Evolutionary conservation across 2,329 filamentous ascomycete species (phyloP).

Genomic region (Daldinia sp.): DNA sequence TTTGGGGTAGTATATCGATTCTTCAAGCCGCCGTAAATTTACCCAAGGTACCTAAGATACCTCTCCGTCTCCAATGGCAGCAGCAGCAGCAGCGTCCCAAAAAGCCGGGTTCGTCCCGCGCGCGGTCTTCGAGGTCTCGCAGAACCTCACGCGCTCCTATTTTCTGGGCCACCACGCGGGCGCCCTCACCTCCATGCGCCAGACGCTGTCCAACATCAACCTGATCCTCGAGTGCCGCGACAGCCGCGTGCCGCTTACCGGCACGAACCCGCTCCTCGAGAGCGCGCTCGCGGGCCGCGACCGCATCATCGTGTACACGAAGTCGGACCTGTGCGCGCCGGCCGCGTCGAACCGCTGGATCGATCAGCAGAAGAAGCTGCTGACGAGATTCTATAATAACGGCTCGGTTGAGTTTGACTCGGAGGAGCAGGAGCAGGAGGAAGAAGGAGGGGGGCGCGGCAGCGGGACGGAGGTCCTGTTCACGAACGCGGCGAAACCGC

Average conservation of each 20-base stretch:
- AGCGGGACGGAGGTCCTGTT: slow-evolving; percentile 54
- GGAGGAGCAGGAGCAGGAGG: not conserved
- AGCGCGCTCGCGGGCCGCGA: slow-evolving; percentile 77
- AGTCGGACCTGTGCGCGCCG: slow-evolving; percentile 76
- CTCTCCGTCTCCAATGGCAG: slow-evolving; percentile 11
- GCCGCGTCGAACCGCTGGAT: slow-evolving; percentile 41
- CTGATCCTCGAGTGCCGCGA: slow-evolving; percentile 96
- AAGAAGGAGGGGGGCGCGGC: not conserved
- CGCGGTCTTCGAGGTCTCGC: slow-evolving; percentile 75
- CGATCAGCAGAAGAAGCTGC: slow-evolving; percentile 36
- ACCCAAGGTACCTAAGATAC: not conserved
- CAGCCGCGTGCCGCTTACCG: slow-evolving; percentile 88
- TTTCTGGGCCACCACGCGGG: slow-evolving; percentile 93
- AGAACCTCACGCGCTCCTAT: slow-evolving; percentile 86
- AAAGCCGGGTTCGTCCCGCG: slow-evolving; percentile 75
- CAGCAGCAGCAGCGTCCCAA: slow-evolving; percentile 18
- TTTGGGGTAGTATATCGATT: not conserved
- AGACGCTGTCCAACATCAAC: slow-evolving; percentile 81
- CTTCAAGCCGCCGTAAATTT: slow-evolving; percentile 15
- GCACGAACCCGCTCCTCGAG: slow-evolving; percentile 91
- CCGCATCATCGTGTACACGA: slow-evolving; percentile 90
- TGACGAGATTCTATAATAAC: slow-evolving; percentile 41
- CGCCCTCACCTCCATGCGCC: slow-evolving; percentile 85
- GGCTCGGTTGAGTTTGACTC: slow-evolving; percentile 37
- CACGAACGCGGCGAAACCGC: slow-evolving; percentile 56